A percentile compares a stretch with the other conserved stretches of the same genome.
Conservation (phyloP, 768 basidiomycete genomes). For the Suillus spraguei region DNA sequence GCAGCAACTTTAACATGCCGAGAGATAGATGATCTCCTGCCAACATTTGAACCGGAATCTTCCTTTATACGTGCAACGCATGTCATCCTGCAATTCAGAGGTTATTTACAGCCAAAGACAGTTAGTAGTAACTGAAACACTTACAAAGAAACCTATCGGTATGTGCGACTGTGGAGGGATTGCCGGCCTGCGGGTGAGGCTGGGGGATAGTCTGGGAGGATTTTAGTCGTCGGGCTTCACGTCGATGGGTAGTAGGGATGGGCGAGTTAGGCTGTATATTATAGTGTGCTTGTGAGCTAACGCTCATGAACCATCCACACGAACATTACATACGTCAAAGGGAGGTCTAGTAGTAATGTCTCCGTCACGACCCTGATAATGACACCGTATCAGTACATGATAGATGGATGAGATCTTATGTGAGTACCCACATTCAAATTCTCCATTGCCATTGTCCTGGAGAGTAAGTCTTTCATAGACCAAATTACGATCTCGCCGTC, state of each 20-base stretch:
- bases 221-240: neutral
- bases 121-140: neutral
- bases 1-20: neutral
- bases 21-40: neutral
- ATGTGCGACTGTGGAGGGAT: too few species aligned
- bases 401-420: neutral
- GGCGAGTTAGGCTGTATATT: neutral
- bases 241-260: neutral
- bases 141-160: conserved; percentile 1
- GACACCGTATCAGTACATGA: neutral
- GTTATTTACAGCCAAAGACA: neutral
- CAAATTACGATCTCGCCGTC: neutral
- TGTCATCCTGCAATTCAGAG: neutral
- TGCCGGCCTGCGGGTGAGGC: too few species aligned
- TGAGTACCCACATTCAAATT: neutral
- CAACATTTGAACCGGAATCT: too few species aligned
- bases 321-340: neutral
- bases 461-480: neutral
- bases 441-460: neutral
- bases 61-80: too few species aligned
- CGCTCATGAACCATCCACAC: neutral
- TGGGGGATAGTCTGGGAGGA: neutral
- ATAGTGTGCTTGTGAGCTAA: neutral
- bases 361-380: neutral
- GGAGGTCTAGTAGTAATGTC: neutral